Conservation (phyloP, 352 stramenopile species). For the Phytophthora palmivora region DNA sequence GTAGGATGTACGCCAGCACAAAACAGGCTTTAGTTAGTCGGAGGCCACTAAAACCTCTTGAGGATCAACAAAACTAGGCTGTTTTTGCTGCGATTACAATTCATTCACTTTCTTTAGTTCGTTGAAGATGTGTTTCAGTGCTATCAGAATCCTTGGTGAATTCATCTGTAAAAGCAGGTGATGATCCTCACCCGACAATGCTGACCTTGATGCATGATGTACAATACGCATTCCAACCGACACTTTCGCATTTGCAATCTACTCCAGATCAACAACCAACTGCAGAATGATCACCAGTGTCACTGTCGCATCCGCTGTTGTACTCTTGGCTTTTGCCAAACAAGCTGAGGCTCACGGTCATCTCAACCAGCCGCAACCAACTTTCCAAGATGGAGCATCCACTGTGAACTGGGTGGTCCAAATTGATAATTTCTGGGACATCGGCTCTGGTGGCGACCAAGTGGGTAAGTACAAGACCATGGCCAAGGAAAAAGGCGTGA, state of each 20-base stretch:
- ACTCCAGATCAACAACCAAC: not conserved
- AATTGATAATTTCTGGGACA: slow-evolving; percentile 32
- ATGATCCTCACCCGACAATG: not conserved
- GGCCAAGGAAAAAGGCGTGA: slow-evolving; percentile 24
- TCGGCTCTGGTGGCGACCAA: slow-evolving; percentile 26
- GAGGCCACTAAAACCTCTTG: too few species aligned
- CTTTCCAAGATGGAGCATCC: slow-evolving; percentile 12
- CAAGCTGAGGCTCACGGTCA: slow-evolving; percentile 20
- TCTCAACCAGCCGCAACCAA: slow-evolving; percentile 21
- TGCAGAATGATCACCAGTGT: not conserved
- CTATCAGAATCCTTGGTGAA: not conserved
- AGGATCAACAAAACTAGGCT: too few species aligned
- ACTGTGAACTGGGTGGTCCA: slow-evolving; percentile 22
- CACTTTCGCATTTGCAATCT: slow-evolving; percentile 2
- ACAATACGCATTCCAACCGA: not conserved
- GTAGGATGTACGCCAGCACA: too few species aligned
- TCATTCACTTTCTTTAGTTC: not conserved
- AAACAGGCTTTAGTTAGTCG: too few species aligned
- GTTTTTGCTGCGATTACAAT: not conserved
- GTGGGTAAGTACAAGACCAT: slow-evolving; percentile 24
- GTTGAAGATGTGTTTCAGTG: slow-evolving; percentile 1
- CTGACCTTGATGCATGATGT: not conserved
- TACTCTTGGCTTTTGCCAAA: slow-evolving; percentile 1
- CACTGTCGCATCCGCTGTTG: not conserved
- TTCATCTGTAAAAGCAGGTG: not conserved